Percentiles rank a stretch among this genome's conserved stretches.
These are phyloP conservation scores for Blastocystis sp. DNA, from an alignment of 352 stramenopile genomes.

Conservation along the genomic window DNA sequence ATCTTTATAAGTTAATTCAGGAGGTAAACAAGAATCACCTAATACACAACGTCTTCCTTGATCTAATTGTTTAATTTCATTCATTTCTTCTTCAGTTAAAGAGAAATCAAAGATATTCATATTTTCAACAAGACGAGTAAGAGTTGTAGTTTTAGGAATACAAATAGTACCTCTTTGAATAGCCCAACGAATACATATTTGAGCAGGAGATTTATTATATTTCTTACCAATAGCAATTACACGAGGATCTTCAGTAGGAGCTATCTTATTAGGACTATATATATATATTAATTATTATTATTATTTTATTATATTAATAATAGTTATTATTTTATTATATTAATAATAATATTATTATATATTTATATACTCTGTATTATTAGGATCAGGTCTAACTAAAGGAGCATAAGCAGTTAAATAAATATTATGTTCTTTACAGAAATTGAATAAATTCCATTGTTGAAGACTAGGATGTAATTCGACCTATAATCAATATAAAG, in stretches of 20 bases:
- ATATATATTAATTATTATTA: no score
- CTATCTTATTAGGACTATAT: neutral
- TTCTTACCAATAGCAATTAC: slow-evolving; percentile 40
- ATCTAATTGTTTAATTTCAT: slow-evolving; percentile 35
- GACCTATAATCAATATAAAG: no score
- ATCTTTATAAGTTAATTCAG: slow-evolving; percentile 2
- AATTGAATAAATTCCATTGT: slow-evolving; percentile 48
- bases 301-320: no score
- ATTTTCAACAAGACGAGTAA: slow-evolving; percentile 47
- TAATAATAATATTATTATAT: no score
- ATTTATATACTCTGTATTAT: no score
- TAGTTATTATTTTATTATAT: no score
- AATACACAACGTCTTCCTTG: neutral
- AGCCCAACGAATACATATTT: slow-evolving; percentile 52
- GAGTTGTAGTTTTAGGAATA: slow-evolving; percentile 50
- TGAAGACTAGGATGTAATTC: slow-evolving; percentile 56
- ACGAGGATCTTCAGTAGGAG: slow-evolving; percentile 38
- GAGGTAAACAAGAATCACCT: neutral
- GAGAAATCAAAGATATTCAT: slow-evolving; percentile 43
- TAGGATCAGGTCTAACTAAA: slow-evolving; percentile 43
- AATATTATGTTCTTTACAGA: slow-evolving; percentile 48
- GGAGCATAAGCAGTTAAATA: slow-evolving; percentile 52
- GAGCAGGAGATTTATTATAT: slow-evolving; percentile 46
- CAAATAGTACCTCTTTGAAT: slow-evolving; percentile 49
- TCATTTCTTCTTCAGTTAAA: slow-evolving; percentile 43